Base-by-base conservation (phyloP, 148 eudicot species). In the Vaccinium myrtillus region DNA sequence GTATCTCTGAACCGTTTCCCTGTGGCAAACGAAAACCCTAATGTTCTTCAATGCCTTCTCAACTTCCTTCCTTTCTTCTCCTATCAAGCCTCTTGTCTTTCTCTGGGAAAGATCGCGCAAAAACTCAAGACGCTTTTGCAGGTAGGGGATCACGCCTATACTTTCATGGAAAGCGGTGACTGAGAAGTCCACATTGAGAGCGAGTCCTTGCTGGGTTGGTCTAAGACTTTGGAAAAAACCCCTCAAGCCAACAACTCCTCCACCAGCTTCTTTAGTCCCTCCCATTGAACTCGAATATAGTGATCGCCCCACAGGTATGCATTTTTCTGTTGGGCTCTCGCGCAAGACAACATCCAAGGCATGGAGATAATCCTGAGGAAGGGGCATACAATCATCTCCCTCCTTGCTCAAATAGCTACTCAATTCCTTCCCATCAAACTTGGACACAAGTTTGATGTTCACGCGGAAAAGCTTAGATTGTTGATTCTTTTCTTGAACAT, bases 91-190 rank as follows among this genome's bases (percentile, higher is more conserved):
- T 84, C 88, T 91, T 0, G 89, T 89, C 85, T 87, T 93, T 51
- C 76, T 91, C 32, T 85, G 84, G 15, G 86, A 83, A 81, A 94
- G 86, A 83, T 94, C 92, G 6, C 88, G 90, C 50, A 96, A 86
- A 87, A 88, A 93, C 83, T 90, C 91, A 16, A 96, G 55, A 39
- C 94, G 91, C 84, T 93, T 96, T 83, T 90, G 91, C 84, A 96
- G 89, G 81, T 93, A 96, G 58, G 90, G 83, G 77, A 96, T 88
- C 82, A 94, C 92, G 2, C 97, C 97, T 6, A 93, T 93, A 78
- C 98, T 92, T 88, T 96, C 99, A 30, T 96, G 98, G 85, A 96
- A 96, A 63, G 99, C 98, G 5, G 98, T 94, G 46, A 96, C 99
- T 0, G 99, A 93, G 50, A 93, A 90, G 81, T 96, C 98, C 8